phyloP scores from a whole-genome alignment of 2,329 filamentous ascomycete genomes.

The Aspergillus felis region DNA sequence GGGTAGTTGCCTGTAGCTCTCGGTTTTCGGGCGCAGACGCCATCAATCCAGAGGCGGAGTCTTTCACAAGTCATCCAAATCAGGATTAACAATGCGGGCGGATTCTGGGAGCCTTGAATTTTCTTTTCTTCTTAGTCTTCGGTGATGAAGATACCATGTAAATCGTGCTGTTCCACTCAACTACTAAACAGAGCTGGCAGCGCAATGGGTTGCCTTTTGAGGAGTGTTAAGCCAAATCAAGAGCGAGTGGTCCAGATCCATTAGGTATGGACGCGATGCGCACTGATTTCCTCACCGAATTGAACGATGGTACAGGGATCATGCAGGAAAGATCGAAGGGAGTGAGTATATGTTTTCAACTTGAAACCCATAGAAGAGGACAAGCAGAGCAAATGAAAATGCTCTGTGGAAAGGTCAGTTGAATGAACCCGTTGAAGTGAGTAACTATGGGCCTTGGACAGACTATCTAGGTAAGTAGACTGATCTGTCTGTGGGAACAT shows the following conservation, averaged over 20 bases:
- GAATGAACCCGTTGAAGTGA: not conserved
- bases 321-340: not conserved
- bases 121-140: not conserved
- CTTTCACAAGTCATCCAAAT: not conserved
- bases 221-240: not conserved
- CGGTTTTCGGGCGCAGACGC: conserved; percentile 1
- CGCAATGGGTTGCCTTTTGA: not conserved
- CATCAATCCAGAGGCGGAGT: conserved; percentile 2
- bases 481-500: not conserved
- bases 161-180: not conserved
- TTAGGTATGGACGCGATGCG: conserved; percentile 1
- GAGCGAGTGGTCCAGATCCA: conserved; percentile 6
- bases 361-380: not conserved
- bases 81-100: not conserved
- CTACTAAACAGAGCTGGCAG: not conserved
- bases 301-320: not conserved
- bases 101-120: not conserved
- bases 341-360: not conserved
- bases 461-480: not conserved
- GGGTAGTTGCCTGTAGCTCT: conserved; percentile 4
- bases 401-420: not conserved
- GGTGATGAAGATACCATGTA: not conserved
- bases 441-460: not conserved
- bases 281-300: not conserved
- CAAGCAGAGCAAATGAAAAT: not conserved